Percentiles rank a stretch among this genome's conserved stretches.
Evolutionary conservation across 179 eudicot genomes (phyloP).

Genomic region (Spinacia oleracea): DNA sequence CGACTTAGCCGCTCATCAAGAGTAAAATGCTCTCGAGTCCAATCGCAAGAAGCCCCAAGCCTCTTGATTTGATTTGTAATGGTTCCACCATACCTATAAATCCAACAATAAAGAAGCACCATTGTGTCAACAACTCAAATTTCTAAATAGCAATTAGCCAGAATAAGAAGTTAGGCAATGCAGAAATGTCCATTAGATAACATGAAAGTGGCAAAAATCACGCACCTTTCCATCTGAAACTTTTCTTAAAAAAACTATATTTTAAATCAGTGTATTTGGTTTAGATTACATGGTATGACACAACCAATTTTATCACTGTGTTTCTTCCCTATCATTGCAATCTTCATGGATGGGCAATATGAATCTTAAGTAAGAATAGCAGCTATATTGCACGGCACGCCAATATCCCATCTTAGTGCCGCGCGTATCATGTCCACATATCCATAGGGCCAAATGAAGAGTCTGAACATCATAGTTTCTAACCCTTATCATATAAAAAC

Average conservation of each 20-base stretch:
- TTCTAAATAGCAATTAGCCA: not conserved
- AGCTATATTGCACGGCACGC: not conserved
- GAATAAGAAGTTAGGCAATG: not conserved
- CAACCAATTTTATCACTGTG: no score
- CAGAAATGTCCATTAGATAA: not conserved
- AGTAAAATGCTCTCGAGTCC: constrained; percentile 93
- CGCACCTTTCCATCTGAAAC: not conserved
- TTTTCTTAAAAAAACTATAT: not conserved
- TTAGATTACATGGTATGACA: not conserved
- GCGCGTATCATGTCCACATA: not conserved
- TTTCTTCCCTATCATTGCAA: not conserved
- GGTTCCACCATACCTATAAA: constrained; percentile 90
- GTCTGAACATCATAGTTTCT: not conserved
- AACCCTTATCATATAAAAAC: not conserved
- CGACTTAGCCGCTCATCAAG: constrained; percentile 98
- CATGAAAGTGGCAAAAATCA: not conserved
- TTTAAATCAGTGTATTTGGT: not conserved
- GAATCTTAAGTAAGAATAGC: not conserved
- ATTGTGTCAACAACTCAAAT: not conserved
- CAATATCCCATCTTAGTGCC: not conserved
- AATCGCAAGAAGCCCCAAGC: constrained; percentile 99
- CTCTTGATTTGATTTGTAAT: constrained; percentile 94
- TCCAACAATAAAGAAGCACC: constrained; percentile 3
- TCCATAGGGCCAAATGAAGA: not conserved
- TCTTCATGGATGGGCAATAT: not conserved